Percentiles rank a stretch among this genome's conserved stretches.
Conservation (phyloP, 139 green algal genomes). For the Dunaliella primolecta region DNA sequence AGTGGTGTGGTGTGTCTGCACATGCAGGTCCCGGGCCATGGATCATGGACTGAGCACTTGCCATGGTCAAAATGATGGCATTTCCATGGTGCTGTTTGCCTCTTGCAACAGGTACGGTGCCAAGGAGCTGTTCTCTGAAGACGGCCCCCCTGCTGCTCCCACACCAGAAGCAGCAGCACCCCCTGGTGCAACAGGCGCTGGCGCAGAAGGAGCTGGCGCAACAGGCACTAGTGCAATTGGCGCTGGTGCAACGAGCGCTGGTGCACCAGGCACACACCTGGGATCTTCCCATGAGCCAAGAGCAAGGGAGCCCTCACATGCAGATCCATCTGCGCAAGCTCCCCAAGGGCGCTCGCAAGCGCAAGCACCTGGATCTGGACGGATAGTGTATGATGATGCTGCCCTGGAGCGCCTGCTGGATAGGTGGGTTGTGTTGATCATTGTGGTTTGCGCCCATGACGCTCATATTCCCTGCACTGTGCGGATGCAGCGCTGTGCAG, state of each 20-base stretch:
- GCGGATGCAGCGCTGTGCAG: neutral
- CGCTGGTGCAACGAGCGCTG: too few species aligned
- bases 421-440: conserved; percentile 29
- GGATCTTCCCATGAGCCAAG: too few species aligned
- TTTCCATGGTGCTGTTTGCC: too few species aligned
- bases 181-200: neutral
- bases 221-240: neutral
- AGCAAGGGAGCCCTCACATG: neutral
- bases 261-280: neutral
- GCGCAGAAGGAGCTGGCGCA: neutral
- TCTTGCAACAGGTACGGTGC: neutral
- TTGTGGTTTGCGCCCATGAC: neutral
- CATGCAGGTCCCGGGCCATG: too few species aligned
- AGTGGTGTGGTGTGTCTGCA: too few species aligned
- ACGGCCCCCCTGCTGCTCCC: neutral
- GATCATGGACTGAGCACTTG: too few species aligned
- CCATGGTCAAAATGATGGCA: neutral
- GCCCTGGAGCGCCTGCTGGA: conserved; percentile 74
- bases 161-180: neutral
- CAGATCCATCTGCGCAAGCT: neutral
- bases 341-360: too few species aligned
- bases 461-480: too few species aligned
- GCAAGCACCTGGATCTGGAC: neutral
- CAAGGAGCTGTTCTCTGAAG: neutral
- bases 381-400: conserved; percentile 76